A percentile compares a stretch with the other conserved stretches of the same genome.
These are phyloP conservation scores for Aureobasidium namibiae DNA, from an alignment of 2,329 filamentous ascomycete genomes.

Conservation along the genomic window DNA sequence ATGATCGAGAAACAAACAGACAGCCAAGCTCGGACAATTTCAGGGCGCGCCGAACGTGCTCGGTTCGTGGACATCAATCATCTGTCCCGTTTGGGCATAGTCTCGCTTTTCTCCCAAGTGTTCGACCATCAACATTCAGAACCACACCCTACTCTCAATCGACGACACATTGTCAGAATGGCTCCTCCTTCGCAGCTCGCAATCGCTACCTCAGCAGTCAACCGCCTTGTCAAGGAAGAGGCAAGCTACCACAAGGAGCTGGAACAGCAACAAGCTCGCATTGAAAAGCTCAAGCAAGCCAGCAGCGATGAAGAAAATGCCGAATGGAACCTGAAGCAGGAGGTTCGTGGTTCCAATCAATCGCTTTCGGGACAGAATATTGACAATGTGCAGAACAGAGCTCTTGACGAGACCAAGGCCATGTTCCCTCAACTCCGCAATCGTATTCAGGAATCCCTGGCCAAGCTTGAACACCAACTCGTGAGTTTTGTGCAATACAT, in stretches of 20 bases:
- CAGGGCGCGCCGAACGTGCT: too few species aligned
- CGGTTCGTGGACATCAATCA: background rate
- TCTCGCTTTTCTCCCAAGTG: background rate
- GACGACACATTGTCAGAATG: constrained; percentile 44
- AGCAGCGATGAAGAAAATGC: constrained; percentile 60
- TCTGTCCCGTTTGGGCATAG: background rate
- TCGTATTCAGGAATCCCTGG: constrained; percentile 63
- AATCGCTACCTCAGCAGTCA: constrained; percentile 72
- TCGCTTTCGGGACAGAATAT: background rate
- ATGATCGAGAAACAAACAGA: constrained; percentile 6
- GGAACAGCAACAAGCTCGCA: constrained; percentile 61
- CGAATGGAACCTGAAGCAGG: constrained; percentile 73
- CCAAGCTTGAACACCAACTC: constrained; percentile 67
- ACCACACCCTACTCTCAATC: background rate
- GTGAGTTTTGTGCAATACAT: constrained; percentile 35
- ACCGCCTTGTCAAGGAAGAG: constrained; percentile 86
- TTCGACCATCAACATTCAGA: constrained; percentile 3
- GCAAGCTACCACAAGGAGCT: constrained; percentile 83
- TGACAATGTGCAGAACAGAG: constrained; percentile 54
- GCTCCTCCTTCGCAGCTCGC: constrained; percentile 65
- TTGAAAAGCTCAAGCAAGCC: constrained; percentile 54
- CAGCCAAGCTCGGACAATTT: background rate
- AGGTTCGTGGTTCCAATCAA: constrained; percentile 49
- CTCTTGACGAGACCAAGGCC: constrained; percentile 77
- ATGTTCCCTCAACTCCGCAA: constrained; percentile 65